Percentiles rank a stretch among this genome's conserved stretches.
These are phyloP conservation scores for Ambrosia artemisiifolia DNA, from an alignment of 129 eudicot genomes.

Conservation along the genomic window DNA sequence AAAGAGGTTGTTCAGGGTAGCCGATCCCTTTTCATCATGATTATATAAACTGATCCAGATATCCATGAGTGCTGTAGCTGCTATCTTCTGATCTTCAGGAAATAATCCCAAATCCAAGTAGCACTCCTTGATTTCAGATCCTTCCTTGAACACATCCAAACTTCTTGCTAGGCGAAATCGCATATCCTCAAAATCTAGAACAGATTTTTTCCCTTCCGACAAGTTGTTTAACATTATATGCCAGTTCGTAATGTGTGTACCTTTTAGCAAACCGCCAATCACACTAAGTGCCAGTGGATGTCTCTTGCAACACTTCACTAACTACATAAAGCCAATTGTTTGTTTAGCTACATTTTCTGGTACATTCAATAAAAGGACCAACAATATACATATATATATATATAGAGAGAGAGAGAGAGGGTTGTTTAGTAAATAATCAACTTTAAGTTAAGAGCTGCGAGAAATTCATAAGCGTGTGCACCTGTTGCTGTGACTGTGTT, in stretches of 20 bases:
- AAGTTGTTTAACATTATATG: not conserved
- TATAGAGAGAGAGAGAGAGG: not conserved
- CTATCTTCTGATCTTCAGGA: conserved; percentile 40
- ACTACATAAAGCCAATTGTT: conserved; percentile 17
- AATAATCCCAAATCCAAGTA: conserved; percentile 32
- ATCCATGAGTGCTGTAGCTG: conserved; percentile 29
- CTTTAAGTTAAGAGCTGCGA: not conserved
- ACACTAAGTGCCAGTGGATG: conserved; percentile 40
- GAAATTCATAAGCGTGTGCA: too few relatives aligned
- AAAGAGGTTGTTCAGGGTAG: conserved; percentile 9
- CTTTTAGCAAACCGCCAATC: conserved; percentile 38
- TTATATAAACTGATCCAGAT: conserved; percentile 29
- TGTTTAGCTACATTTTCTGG: not conserved
- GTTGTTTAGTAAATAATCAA: not conserved
- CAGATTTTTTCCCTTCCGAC: conserved; percentile 23
- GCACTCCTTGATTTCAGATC: conserved; percentile 20
- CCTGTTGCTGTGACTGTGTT: too few relatives aligned
- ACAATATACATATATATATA: not conserved
- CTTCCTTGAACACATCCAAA: conserved; percentile 22
- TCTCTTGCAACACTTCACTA: conserved; percentile 35
- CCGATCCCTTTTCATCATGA: conserved; percentile 26
- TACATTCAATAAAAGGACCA: not conserved
- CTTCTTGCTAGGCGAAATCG: conserved; percentile 22
- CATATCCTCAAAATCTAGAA: conserved; percentile 28
- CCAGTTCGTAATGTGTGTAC: conserved; percentile 26